Conservation (phyloP, 2,329 filamentous ascomycete species). For the Sphaerulina musiva region DNA sequence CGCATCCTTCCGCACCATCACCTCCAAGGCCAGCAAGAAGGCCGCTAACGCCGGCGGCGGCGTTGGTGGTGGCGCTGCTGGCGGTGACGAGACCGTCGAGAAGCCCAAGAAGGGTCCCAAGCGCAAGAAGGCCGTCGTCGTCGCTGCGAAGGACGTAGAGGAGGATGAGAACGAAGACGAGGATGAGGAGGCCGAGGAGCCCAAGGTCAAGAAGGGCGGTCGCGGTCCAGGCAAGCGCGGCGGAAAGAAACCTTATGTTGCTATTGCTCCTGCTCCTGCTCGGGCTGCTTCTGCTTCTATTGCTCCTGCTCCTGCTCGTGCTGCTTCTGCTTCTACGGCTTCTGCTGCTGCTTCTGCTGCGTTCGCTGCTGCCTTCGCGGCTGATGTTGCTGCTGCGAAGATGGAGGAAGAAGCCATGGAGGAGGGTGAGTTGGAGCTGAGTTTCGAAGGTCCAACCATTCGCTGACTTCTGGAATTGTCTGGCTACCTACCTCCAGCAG, state of each 20-base stretch:
- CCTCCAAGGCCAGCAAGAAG: conserved; percentile 7
- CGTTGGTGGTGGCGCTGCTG: conserved; percentile 8
- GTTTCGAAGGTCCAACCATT: not conserved
- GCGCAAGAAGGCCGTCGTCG: not conserved
- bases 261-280: no score
- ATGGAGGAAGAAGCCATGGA: not conserved
- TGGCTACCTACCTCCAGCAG: not conserved
- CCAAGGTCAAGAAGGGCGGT: conserved; percentile 9
- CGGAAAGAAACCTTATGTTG: not conserved
- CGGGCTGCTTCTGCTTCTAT: no score
- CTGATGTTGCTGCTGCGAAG: no score
- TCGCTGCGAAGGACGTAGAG: no score
- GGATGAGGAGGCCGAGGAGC: conserved; percentile 10
- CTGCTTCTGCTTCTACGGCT: not conserved
- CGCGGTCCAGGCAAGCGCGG: conserved; percentile 1
- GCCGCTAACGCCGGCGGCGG: not conserved
- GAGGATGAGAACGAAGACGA: not conserved
- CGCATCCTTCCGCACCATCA: conserved; percentile 20
- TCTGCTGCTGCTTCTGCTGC: no score
- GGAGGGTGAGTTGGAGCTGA: conserved; percentile 8
- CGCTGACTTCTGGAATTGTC: no score
- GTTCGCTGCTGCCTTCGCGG: no score
- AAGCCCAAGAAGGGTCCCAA: conserved; percentile 9
- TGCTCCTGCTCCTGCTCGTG: no score
- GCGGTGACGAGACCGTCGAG: conserved; percentile 10